Percentiles rank a stretch among this genome's conserved stretches.
Evolutionary conservation across 73 alveolate genomes (phyloP).

Genomic region (Tetrahymena elliotti): DNA sequence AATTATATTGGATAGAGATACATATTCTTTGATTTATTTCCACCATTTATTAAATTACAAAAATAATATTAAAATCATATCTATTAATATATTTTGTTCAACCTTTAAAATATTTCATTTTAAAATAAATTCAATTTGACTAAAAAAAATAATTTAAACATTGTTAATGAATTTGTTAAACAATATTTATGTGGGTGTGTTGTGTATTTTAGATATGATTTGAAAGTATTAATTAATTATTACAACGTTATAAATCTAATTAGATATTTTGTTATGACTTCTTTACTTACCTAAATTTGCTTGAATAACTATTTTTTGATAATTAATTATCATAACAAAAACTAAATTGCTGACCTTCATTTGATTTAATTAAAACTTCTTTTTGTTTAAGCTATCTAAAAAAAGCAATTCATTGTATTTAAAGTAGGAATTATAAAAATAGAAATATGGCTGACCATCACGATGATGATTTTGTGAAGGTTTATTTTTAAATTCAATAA

Average conservation of each 20-base stretch:
- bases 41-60: background rate
- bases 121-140: too few relatives aligned
- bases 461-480: slow-evolving; percentile 2
- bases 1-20: background rate
- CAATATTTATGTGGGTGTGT: too few relatives aligned
- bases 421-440: background rate
- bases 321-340: background rate
- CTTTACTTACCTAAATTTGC: background rate
- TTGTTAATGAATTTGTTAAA: too few relatives aligned
- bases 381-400: background rate
- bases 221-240: background rate
- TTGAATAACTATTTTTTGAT: background rate
- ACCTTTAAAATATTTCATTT: too few relatives aligned
- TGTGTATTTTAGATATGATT: background rate
- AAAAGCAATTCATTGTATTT: background rate
- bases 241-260: background rate
- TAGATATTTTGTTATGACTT: background rate
- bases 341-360: background rate
- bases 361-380: background rate
- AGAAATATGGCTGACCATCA: background rate
- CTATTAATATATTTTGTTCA: too few relatives aligned
- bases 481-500: background rate
- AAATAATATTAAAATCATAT: too few relatives aligned
- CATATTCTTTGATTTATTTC: background rate
- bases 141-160: too few relatives aligned